These are phyloP conservation scores for Avicennia marina DNA, from an alignment of 257 asterid genomes.

Conservation along the genomic window DNA sequence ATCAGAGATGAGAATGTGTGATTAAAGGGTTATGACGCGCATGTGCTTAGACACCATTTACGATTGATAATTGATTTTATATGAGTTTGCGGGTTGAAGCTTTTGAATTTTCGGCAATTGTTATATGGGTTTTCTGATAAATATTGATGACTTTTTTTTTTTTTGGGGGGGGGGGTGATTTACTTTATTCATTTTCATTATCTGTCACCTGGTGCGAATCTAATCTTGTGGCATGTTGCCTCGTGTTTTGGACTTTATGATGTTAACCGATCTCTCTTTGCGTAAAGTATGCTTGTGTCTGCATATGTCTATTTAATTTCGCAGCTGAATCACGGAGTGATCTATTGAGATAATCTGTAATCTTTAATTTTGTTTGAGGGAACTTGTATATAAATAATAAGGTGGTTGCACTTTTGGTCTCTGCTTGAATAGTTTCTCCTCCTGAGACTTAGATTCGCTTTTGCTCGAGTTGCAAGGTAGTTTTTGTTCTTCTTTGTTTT, in stretches of 20 bases:
- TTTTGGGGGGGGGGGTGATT: constrained; percentile 9
- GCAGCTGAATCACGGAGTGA: background rate
- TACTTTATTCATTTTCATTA: constrained; percentile 23
- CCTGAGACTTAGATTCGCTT: constrained; percentile 10
- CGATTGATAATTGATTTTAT: background rate
- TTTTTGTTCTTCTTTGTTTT: background rate
- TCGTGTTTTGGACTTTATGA: constrained; percentile 2
- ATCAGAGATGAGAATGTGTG: constrained; percentile 14
- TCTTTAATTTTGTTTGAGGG: background rate
- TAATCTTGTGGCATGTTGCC: constrained; percentile 14
- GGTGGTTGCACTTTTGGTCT: constrained; percentile 1
- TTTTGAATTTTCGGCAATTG: background rate
- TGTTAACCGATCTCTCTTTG: constrained; percentile 13
- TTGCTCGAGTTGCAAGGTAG: constrained; percentile 7
- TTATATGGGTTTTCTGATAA: background rate
- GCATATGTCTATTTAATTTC: constrained; percentile 15
- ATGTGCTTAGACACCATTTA: constrained; percentile 34
- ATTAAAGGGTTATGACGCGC: constrained; percentile 18
- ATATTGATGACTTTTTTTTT: background rate
- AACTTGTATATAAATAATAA: background rate
- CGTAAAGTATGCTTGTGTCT: background rate
- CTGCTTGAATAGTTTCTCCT: background rate
- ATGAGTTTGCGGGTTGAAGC: background rate
- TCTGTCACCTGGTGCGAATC: constrained; percentile 28
- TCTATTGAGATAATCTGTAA: background rate